Conservation (phyloP, 2,329 filamentous ascomycete genomes). For the Apiospora arundinis region DNA sequence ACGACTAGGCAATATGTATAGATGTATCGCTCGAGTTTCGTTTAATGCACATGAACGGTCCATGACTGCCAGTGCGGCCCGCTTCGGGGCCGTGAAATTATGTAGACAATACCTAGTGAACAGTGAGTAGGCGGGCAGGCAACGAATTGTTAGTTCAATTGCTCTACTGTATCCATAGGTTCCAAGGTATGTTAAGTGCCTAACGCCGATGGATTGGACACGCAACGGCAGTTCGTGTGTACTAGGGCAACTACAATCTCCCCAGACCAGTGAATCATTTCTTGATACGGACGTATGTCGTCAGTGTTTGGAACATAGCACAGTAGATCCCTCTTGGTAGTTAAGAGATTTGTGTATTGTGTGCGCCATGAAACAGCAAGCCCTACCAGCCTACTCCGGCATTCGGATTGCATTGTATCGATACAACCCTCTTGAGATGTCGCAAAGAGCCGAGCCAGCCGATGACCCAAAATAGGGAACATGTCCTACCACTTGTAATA, state of each 20-base stretch:
- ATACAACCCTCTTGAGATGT: neutral
- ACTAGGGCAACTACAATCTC: neutral
- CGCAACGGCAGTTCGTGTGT: neutral
- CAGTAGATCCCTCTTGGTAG: neutral
- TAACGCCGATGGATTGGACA: neutral
- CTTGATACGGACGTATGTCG: neutral
- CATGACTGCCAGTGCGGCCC: neutral
- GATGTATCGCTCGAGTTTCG: constrained; percentile 1
- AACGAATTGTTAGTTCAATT: neutral
- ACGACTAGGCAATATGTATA: constrained; percentile 8
- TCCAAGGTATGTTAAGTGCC: neutral
- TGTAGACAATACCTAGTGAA: too few relatives aligned
- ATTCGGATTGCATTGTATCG: constrained; percentile 8
- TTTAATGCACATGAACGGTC: neutral
- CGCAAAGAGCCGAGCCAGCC: neutral
- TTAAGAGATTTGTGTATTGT: neutral
- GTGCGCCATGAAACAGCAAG: neutral
- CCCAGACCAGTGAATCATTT: neutral
- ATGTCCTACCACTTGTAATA: neutral
- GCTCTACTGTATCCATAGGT: neutral
- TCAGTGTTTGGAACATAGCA: neutral
- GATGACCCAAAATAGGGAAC: neutral
- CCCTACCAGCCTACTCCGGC: neutral
- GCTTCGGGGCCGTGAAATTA: neutral
- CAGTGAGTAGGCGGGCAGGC: neutral